Evolutionary conservation across 148 eudicot genomes (phyloP), one percentile per base, ranked within the genome.

Genomic region (Simmondsia chinensis): DNA sequence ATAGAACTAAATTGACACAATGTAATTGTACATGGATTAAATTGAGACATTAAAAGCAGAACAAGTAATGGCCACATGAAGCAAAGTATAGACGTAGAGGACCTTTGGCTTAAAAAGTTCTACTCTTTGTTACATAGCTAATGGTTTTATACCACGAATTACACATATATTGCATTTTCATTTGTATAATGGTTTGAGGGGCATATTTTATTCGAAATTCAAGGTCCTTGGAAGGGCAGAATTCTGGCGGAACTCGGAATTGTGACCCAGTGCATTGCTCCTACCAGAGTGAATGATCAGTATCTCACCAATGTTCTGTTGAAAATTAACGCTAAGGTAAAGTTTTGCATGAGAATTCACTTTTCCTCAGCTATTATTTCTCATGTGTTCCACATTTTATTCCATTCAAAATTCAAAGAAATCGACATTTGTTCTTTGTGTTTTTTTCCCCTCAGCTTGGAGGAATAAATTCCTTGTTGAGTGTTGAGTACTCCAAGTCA

Each of bases 161-260:
- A n/a, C n/a, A n/a, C n/a, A n/a, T n/a, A n/a, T n/a, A n/a, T n/a
- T n/a, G n/a, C n/a, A n/a, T n/a, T n/a, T n/a, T n/a, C n/a, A n/a
- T n/a, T n/a, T n/a, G n/a, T n/a, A n/a, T n/a, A n/a, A n/a, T n/a
- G n/a, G n/a, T n/a, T n/a, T n/a, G n/a, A n/a, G n/a, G 10, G 2
- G 23, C 28, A 16, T 13, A 17, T 30, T 13, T 25, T 27, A 25
- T 4, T 43, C 20, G 24, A 4, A 6, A 35, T 40, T 46, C 25
- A 18, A 82, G 94, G 94, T 9, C 94, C 87, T 1, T 83, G 87
- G 94, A 83, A 84, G 74, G 60, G 33, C 52, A 76, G 48, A 50
- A 52, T 32, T 51, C 73, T 80, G 5, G 46, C 88, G 5, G 85
- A 84, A 0, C 16, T 69, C 10, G 94, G 94, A 19, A 43, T 77